A percentile compares a stretch with the other conserved stretches of the same genome.
Conservation (phyloP, 306 rosid genomes). For the Urtica urens region DNA sequence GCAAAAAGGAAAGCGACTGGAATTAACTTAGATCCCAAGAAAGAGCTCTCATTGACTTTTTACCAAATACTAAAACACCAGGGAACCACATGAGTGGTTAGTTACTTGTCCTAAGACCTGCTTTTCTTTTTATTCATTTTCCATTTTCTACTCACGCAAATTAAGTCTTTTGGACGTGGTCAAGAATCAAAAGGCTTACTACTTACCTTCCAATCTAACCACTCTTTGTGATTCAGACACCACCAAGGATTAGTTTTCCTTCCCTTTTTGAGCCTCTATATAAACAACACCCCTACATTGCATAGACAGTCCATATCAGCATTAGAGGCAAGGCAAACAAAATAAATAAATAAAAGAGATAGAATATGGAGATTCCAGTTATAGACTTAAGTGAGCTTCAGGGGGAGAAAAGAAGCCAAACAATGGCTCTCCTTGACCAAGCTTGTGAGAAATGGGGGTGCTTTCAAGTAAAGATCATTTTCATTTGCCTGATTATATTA, state of each 20-base stretch:
- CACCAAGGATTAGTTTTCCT: background rate
- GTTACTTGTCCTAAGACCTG: constrained; percentile 16
- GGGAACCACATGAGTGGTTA: constrained; percentile 13
- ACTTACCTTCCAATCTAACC: constrained; percentile 13
- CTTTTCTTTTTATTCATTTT: background rate
- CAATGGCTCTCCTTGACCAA: constrained; percentile 51
- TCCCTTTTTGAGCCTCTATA: constrained; percentile 45
- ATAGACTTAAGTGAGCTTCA: constrained; percentile 58
- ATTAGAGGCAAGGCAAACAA: background rate
- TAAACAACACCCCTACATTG: constrained; percentile 15
- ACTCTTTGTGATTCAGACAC: constrained; percentile 12
- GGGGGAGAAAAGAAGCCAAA: constrained; percentile 43
- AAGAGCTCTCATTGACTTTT: constrained; percentile 1
- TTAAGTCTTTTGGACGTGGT: constrained; percentile 3
- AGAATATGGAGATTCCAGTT: constrained; percentile 46
- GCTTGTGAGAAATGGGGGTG: constrained; percentile 77
- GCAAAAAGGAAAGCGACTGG: background rate
- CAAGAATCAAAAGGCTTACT: background rate
- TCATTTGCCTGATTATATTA: background rate
- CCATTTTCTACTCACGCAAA: constrained; percentile 14
- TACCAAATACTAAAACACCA: background rate
- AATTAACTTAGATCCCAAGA: constrained; percentile 12
- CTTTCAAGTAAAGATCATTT: constrained; percentile 33
- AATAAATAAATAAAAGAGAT: background rate
- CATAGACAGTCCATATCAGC: constrained; percentile 18